Evolutionary conservation across 371 early-diverging fungal species (phyloP), one percentile per base, ranked within the genome.

Genomic region (Enterocytospora artemiae): DNA sequence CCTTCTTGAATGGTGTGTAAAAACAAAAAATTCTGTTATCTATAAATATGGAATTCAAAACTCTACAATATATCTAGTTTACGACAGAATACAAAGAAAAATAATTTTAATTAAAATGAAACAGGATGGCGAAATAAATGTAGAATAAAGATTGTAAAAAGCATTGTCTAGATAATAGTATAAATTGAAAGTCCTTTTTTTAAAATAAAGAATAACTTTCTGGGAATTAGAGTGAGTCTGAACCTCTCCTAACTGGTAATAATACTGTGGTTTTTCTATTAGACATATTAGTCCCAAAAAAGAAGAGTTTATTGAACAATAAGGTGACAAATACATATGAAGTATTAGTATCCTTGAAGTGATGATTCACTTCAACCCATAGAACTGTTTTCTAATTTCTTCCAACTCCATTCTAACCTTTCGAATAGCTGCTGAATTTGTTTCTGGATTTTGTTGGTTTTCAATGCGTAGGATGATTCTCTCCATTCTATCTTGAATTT

Each of bases 401-500:
- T 0, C 14, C 48, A 63, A 65, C 41, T 70, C 70, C 14, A 34
- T 28, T 39, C 27, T 60, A 9, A 70, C 31, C 0, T 31, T 2
- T 16, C 54, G n/a, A 16, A 57, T 27, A 1, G 20, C 46, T 4
- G 32, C 52, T 3, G 31, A 24, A 22, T 57, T 20, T 0, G 27
- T 20, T 18, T 41, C 12, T 7, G 45, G 24, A 27, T 48, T n/a
- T 9, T 60, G 27, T 14, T 58, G 14, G 0, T 31, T 31, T 18
- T 70, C 59, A 25, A 59, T 65, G 27, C 65, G 59, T 1, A 32
- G 16, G 1, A 65, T 34, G 4, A 65, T 48, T 45, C 64, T 54
- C 9, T 59, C 49, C 4, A 71, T 16, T 7, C 41, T 41, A 24
- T 71, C 67, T 16, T 52, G 9, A 1, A 71, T 31, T 43, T 65